Evolutionary conservation across 768 basidiomycete species (phyloP).

Genomic region (Lepiota brunneoincarnata): DNA sequence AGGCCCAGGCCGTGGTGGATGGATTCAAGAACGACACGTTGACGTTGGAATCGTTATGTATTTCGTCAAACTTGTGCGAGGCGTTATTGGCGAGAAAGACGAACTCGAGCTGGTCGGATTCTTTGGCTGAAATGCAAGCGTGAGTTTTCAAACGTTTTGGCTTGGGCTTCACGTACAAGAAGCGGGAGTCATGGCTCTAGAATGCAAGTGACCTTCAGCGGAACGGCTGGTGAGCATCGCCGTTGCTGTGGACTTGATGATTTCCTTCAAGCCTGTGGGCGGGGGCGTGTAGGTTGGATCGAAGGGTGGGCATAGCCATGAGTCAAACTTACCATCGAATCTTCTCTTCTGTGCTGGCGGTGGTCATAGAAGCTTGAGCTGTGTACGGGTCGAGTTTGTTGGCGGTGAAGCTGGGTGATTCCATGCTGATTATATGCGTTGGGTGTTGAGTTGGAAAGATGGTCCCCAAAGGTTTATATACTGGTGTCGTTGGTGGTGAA

Average conservation of each 20-base stretch:
- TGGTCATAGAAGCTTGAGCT: conserved; percentile 56
- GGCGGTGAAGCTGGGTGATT: conserved; percentile 16
- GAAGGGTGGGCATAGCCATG: neutral
- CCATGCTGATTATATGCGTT: neutral
- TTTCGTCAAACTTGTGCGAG: conserved; percentile 73
- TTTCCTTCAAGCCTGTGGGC: conserved; percentile 55
- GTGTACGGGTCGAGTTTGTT: conserved; percentile 71
- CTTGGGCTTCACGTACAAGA: conserved; percentile 52
- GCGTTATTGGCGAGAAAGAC: conserved; percentile 73
- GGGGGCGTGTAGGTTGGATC: conserved; percentile 11
- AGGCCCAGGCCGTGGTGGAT: conserved; percentile 73
- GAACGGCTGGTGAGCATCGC: conserved; percentile 81
- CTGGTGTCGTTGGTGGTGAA: neutral
- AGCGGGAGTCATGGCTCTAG: conserved; percentile 79
- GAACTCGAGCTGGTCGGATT: conserved; percentile 50
- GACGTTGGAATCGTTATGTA: conserved; percentile 71
- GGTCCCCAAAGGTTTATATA: too few relatives aligned
- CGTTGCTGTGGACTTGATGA: conserved; percentile 59
- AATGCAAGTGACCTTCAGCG: conserved; percentile 65
- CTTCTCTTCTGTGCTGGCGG: conserved; percentile 60
- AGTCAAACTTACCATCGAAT: conserved; percentile 47
- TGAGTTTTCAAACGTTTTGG: neutral
- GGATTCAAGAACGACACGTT: conserved; percentile 79
- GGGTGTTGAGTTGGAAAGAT: too few relatives aligned
- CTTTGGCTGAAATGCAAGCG: conserved; percentile 31